Evolutionary conservation across 441 rosid species (phyloP), one percentile per base, ranked within the genome.

Genomic region (Omphalea diandra): DNA sequence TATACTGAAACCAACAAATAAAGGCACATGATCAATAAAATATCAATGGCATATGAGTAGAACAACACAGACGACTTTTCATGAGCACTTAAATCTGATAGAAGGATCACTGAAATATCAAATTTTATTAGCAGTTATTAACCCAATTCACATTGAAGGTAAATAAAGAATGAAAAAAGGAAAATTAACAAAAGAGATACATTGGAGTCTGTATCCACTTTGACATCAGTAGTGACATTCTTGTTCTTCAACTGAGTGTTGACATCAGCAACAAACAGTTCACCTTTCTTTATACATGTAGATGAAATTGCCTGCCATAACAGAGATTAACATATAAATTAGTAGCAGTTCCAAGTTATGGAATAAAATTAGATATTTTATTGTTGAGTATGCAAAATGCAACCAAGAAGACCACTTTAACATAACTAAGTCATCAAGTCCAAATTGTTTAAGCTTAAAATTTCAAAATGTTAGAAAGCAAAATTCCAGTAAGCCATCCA

Each of bases 141-240:
- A n/a, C n/a, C n/a, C n/a, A n/a, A n/a, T n/a, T n/a, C n/a, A n/a
- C n/a, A n/a, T n/a, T n/a, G n/a, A n/a, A n/a, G n/a, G 43, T 2
- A 40, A 8, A 55, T 7, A n/a, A 20, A 54, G 22, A 40, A 65
- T 24, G 29, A 52, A 20, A 31, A 7, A 40, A 10, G 14, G 38
- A 58, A 20, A 18, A 33, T 20, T 32, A 27, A 12, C 97, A 78
- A n/a, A 29, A 29, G 53, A 20, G 35, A 78, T 82, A 93, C 99
- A 73, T 93, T 91, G 78, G 99, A 91, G 73, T 70, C 81, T 0
- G 97, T 85, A 75, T 90, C 91, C 43, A 93, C 98, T 87, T 96
- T 96, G 84, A 96, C 70, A 75, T 96, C 98, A 77, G 90, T 77
- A 5, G 97, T 93, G 76, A 87, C 27, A 71, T 93, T 96, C 83